phyloP scores from a whole-genome alignment of 164 flowering plant genomes.

The Saururus chinensis region DNA sequence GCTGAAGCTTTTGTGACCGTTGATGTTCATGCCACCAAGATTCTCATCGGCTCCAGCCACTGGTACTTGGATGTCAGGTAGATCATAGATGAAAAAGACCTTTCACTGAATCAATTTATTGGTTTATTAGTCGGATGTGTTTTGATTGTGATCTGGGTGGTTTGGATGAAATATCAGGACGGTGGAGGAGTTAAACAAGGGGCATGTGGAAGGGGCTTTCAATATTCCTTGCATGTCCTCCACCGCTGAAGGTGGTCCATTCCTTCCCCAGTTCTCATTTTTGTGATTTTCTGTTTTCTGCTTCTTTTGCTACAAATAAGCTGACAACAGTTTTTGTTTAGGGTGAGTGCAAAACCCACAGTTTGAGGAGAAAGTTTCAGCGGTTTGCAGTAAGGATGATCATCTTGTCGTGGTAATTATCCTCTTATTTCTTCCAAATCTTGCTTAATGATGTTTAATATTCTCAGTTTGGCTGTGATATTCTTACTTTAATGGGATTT shows the following conservation, averaged over 20 bases:
- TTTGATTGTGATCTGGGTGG: background rate
- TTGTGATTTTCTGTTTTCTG: background rate
- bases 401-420: constrained; percentile 58
- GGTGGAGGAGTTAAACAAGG: constrained; percentile 52
- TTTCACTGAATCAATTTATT: background rate
- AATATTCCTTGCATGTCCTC: constrained; percentile 41
- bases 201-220: constrained; percentile 37
- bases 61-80: constrained; percentile 70
- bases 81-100: background rate
- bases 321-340: constrained; percentile 9
- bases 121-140: background rate
- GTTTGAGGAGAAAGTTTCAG: constrained; percentile 53
- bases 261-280: background rate
- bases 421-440: no score
- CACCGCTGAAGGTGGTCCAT: constrained; percentile 44
- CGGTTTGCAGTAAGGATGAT: constrained; percentile 52
- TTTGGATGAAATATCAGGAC: constrained; percentile 32
- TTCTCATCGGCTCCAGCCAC: constrained; percentile 45
- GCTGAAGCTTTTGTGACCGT: constrained; percentile 30
- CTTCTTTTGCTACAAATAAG: background rate
- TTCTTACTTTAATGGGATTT: no score
- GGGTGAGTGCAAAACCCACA: constrained; percentile 72
- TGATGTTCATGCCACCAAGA: constrained; percentile 48
- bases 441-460: no score
- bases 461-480: background rate